A percentile compares a stretch with the other conserved stretches of the same genome.
Evolutionary conservation across 2,329 filamentous ascomycete genomes (phyloP).

Genomic region (Metarhizium anisopliae): DNA sequence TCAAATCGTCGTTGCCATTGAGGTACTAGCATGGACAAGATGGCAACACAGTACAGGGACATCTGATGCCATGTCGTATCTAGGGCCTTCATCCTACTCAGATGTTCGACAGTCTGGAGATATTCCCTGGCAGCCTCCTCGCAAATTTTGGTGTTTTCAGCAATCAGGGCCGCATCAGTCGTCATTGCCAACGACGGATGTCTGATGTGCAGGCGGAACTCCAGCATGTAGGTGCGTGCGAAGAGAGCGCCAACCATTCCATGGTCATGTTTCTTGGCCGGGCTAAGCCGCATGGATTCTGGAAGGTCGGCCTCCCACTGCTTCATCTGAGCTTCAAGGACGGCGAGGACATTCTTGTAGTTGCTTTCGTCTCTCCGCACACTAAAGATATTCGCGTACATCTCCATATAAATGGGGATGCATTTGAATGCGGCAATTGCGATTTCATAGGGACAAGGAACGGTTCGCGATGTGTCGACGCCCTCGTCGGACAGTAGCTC

Average conservation of each 20-base stretch:
- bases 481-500: constrained; percentile 58
- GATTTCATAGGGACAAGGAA: constrained; percentile 58
- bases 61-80: constrained; percentile 74
- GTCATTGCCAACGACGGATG: constrained; percentile 53
- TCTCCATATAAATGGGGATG: constrained; percentile 58
- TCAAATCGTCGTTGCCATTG: constrained; percentile 58
- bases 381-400: constrained; percentile 70
- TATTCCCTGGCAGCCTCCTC: constrained; percentile 57
- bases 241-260: constrained; percentile 46
- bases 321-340: constrained; percentile 55
- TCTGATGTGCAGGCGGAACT: constrained; percentile 50
- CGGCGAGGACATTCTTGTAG: constrained; percentile 55
- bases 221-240: constrained; percentile 42
- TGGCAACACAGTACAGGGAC: constrained; percentile 62
- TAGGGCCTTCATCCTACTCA: constrained; percentile 57
- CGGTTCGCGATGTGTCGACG: constrained; percentile 42
- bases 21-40: constrained; percentile 63
- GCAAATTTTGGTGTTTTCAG: constrained; percentile 56
- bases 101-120: constrained; percentile 47
- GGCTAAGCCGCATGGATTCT: constrained; percentile 42
- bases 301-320: constrained; percentile 59
- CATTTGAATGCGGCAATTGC: constrained; percentile 59
- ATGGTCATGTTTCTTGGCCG: constrained; percentile 28
- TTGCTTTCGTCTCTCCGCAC: constrained; percentile 52
- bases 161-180: constrained; percentile 43